These are phyloP conservation scores for Beauveria scarabaeidicola DNA, from an alignment of 2,329 filamentous ascomycete species.

Conservation along the genomic window DNA sequence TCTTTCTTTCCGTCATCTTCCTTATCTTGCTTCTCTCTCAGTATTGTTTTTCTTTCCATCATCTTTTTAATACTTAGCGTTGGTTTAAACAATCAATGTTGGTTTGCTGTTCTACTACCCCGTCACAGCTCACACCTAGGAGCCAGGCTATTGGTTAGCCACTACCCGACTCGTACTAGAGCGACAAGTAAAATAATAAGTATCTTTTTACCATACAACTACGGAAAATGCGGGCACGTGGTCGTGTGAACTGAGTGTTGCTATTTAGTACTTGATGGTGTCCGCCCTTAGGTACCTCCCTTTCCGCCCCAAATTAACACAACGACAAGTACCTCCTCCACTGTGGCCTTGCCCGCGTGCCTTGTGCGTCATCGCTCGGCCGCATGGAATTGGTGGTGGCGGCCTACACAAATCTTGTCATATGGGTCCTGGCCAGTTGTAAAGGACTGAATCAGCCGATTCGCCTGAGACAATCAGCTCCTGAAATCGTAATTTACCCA, in stretches of 20 bases:
- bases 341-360: slow-evolving; percentile 1
- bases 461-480: background rate
- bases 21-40: too few relatives aligned
- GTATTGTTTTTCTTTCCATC: too few relatives aligned
- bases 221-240: slow-evolving; percentile 5
- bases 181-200: background rate
- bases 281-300: background rate
- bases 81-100: too few relatives aligned
- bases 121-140: too few relatives aligned
- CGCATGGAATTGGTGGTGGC: background rate
- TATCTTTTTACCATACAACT: background rate
- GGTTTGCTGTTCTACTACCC: too few relatives aligned
- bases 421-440: background rate
- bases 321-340: background rate
- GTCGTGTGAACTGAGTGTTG: slow-evolving; percentile 1
- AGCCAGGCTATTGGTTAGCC: background rate
- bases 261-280: background rate
- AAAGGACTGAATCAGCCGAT: slow-evolving; percentile 7
- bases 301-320: background rate
- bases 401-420: background rate
- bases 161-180: background rate
- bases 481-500: background rate
- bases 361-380: slow-evolving; percentile 9
- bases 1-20: too few relatives aligned
- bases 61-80: too few relatives aligned